Evolutionary conservation across 1,139 yeast species (phyloP).

Genomic region (Taiozyma sp.): DNA sequence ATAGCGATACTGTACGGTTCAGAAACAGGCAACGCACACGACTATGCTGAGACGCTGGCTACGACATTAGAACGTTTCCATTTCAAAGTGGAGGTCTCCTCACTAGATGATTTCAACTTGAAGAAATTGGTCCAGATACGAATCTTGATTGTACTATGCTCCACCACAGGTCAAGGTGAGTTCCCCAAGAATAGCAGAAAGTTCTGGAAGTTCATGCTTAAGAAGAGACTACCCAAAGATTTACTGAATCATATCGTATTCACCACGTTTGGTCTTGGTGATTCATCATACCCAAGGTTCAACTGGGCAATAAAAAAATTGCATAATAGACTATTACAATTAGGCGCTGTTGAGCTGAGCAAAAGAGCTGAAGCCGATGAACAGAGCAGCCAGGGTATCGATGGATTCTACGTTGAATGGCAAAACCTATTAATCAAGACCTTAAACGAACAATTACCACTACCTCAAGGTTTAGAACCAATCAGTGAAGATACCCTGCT

Average conservation of each 20-base stretch:
- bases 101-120: conserved; percentile 62
- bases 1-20: conserved; percentile 80
- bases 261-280: conserved; percentile 90
- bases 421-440: conserved; percentile 46
- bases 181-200: conserved; percentile 71
- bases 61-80: conserved; percentile 52
- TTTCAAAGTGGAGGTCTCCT: conserved; percentile 44
- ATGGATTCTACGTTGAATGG: conserved; percentile 76
- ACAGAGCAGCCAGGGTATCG: conserved; percentile 70
- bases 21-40: conserved; percentile 91
- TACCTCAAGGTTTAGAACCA: conserved; percentile 25
- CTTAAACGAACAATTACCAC: conserved; percentile 37
- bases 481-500: conserved; percentile 39
- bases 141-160: conserved; percentile 62
- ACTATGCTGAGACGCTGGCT: conserved; percentile 67
- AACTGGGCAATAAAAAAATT: conserved; percentile 83
- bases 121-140: conserved; percentile 44
- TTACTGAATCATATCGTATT: conserved; percentile 59
- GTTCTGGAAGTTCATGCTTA: conserved; percentile 72
- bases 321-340: conserved; percentile 69
- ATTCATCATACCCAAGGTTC: conserved; percentile 82
- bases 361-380: conserved; percentile 90
- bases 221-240: conserved; percentile 60
- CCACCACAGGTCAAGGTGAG: conserved; percentile 97
- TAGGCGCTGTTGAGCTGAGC: conserved; percentile 75